Conservation (phyloP, 768 basidiomycete genomes). For the Pleurotus ostreatus region DNA sequence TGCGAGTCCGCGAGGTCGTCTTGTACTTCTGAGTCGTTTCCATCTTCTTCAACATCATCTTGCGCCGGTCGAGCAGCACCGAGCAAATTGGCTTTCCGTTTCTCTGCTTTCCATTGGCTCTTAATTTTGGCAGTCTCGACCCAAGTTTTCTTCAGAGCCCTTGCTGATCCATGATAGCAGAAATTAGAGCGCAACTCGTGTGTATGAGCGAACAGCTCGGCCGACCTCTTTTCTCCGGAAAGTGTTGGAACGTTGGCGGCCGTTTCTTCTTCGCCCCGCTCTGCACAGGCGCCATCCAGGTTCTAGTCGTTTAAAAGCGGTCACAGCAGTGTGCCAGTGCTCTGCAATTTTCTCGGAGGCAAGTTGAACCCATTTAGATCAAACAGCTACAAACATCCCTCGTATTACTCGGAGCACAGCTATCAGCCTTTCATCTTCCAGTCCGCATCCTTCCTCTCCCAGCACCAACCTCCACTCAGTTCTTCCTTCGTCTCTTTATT, state of each 20-base stretch:
- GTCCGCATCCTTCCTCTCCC: constrained; percentile 14
- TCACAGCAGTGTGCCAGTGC: too few species aligned
- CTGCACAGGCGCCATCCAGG: constrained; percentile 19
- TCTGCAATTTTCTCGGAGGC: too few species aligned
- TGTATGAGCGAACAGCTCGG: neutral
- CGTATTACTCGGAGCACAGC: constrained; percentile 14
- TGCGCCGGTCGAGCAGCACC: neutral
- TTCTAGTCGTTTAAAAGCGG: neutral
- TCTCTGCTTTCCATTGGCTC: constrained; percentile 73
- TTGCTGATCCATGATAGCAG: constrained; percentile 43
- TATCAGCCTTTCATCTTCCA: constrained; percentile 20
- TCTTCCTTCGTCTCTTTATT: constrained; percentile 31
- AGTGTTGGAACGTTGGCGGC: constrained; percentile 70
- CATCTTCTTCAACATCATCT: constrained; percentile 14
- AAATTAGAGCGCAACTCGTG: neutral
- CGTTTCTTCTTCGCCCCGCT: constrained; percentile 29
- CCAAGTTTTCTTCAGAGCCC: constrained; percentile 78
- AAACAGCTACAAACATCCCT: constrained; percentile 5
- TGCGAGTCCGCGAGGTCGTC: constrained; percentile 12
- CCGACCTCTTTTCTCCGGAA: constrained; percentile 60
- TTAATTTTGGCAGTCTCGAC: constrained; percentile 74
- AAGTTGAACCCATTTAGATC: neutral
- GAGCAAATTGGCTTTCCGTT: constrained; percentile 39
- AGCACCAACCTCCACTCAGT: constrained; percentile 41
- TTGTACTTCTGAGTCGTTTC: neutral